Evolutionary conservation across 139 green algal genomes (phyloP), one percentile per base, ranked within the genome.

Genomic region (Tetradesmus obliquus): DNA sequence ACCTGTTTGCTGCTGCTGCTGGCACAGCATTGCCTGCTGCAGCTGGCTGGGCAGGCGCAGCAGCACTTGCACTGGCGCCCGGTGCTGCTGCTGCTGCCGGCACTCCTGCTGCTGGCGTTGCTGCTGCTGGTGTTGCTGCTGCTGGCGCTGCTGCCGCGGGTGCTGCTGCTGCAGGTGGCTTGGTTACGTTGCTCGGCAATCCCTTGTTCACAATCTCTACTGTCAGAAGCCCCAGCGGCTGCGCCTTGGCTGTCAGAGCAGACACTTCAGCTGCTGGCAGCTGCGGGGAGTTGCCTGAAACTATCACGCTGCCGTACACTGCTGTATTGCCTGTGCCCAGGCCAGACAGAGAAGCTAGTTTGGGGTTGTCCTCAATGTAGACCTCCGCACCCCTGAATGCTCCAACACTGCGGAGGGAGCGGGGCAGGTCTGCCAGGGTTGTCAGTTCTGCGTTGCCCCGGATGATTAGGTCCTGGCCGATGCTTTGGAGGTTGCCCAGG

Each of bases 401-500:
- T 20, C 89, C 89, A 17, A 92, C 22, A 53, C 62, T 85, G 4
- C 20, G 66, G 2, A 92, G 89, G 5, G 82, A 85, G 19, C 22
- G 55, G 20, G 81, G 5, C 10, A 92, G 89, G 58, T 84, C 66
- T 22, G 32, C 82, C 10, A 92, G 54, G 3, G 62, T 89, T 62
- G 53, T 72, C 1, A 92, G 89, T 6, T 51, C 54, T 7, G 51
- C 3, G 53, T 92, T 92, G 66, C 66, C 54, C 3, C 81, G 60
- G 54, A 92, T 89, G 51, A 62, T 45, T 1, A 92, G 45, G 66
- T 92, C 89, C 55, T 89, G 81, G 22, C 89, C 89, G 6, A 92
- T 57, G 19, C 6, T 58, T 66, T 92, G 60, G 6, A 92, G 58
- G 60, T 15, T 58, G 20, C 80, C 80, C 9, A 92, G 88, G 17